Percentiles rank a stretch among this genome's conserved stretches.
Conservation (phyloP, 108 stramenopile genomes). For the Mayamaea pseudoterrestris region DNA sequence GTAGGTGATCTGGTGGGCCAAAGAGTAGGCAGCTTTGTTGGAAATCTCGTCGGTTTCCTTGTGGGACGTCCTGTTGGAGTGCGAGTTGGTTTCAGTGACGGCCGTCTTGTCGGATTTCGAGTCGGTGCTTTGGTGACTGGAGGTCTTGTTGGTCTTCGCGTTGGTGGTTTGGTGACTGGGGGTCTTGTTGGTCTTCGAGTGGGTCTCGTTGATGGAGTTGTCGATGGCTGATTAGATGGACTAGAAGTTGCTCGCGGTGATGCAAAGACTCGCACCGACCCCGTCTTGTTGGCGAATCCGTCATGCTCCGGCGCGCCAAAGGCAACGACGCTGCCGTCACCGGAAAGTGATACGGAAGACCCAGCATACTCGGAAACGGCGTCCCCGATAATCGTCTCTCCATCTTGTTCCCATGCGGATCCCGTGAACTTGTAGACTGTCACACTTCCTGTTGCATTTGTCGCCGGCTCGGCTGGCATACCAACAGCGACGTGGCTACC, state of each 20-base stretch:
- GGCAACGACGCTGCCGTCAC: constrained; percentile 20
- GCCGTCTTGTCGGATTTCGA: too few relatives aligned
- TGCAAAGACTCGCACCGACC: constrained; percentile 17
- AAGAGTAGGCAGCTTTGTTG: neutral
- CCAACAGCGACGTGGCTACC: too few relatives aligned
- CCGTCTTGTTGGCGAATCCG: constrained; percentile 15
- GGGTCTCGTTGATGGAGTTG: too few relatives aligned
- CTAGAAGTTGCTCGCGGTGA: neutral
- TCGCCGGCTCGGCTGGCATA: too few relatives aligned
- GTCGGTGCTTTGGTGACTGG: neutral
- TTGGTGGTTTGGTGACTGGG: neutral
- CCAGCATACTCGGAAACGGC: constrained; percentile 21
- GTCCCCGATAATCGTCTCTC: constrained; percentile 8
- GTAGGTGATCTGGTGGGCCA: constrained; percentile 8
- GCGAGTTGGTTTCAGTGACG: constrained; percentile 2
- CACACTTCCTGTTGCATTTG: too few relatives aligned
- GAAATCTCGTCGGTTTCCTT: constrained; percentile 5
- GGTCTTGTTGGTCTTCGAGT: neutral
- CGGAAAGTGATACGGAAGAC: constrained; percentile 18
- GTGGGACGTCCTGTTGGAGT: constrained; percentile 2
- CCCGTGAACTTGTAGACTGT: too few relatives aligned
- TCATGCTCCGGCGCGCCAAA: constrained; percentile 23
- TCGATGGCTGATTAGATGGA: too few relatives aligned
- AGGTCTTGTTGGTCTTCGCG: neutral
- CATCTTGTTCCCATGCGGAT: constrained; percentile 28